Percentiles rank a stretch among this genome's conserved stretches.
Conservation (phyloP, 2,329 filamentous ascomycete species). For the Alternaria triticimaculans region DNA sequence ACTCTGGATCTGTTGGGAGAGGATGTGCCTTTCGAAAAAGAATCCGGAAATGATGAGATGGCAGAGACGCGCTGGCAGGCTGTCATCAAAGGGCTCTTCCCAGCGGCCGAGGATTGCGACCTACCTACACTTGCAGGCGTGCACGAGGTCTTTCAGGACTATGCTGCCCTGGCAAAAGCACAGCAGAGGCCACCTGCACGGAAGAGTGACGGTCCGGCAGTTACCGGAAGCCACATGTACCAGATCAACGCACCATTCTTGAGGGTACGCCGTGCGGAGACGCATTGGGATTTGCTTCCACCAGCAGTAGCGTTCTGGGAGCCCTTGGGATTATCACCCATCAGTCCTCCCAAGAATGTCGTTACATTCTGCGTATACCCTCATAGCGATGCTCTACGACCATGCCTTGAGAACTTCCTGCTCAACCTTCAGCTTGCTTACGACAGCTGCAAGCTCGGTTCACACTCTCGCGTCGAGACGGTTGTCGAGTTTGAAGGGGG, state of each 20-base stretch:
- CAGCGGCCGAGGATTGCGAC: conserved; percentile 41
- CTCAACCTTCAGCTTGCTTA: conserved; percentile 73
- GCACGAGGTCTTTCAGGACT: conserved; percentile 55
- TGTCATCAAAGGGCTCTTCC: conserved; percentile 39
- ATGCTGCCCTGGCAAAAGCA: conserved; percentile 40
- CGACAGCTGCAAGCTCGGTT: conserved; percentile 75
- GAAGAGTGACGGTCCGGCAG: conserved; percentile 38
- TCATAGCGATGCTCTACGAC: conserved; percentile 66
- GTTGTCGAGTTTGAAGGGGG: conserved; percentile 47
- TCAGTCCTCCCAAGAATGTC: conserved; percentile 74
- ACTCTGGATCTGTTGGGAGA: conserved; percentile 46
- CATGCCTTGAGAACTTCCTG: conserved; percentile 69
- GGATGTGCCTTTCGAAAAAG: not conserved
- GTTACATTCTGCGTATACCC: conserved; percentile 75
- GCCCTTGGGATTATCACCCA: conserved; percentile 75
- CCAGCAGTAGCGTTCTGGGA: conserved; percentile 83
- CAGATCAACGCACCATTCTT: conserved; percentile 72
- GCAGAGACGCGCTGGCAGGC: conserved; percentile 30
- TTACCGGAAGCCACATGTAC: conserved; percentile 39
- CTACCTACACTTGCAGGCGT: conserved; percentile 43
- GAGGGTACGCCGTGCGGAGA: conserved; percentile 73
- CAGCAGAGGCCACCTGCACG: conserved; percentile 43
- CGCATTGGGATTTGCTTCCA: conserved; percentile 74
- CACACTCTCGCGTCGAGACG: conserved; percentile 58
- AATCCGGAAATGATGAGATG: conserved; percentile 16